A percentile compares a stretch with the other conserved stretches of the same genome.
Conservation (phyloP, 1,284 basidiomycete genomes). For the Laetiporus sulphureus region DNA sequence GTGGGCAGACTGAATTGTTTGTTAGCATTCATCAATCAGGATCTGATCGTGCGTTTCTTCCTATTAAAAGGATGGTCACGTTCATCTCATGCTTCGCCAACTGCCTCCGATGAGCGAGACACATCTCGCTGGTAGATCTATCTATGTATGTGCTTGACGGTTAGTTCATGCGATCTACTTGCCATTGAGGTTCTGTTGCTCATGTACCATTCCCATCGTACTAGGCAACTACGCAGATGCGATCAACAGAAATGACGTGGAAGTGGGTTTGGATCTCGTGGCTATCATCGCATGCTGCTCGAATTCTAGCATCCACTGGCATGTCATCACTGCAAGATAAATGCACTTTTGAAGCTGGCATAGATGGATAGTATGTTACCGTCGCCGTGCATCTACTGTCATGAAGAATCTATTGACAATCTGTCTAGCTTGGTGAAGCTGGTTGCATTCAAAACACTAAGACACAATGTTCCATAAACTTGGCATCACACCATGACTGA, state of each 20-base stretch:
- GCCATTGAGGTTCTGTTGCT: conserved; percentile 1
- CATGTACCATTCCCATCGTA: conserved; percentile 42
- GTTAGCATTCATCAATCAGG: too few species aligned
- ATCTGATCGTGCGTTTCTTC: too few species aligned
- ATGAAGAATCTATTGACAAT: conserved; percentile 6
- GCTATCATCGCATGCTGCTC: conserved; percentile 37
- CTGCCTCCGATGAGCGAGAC: conserved; percentile 48
- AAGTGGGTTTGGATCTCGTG: conserved; percentile 18
- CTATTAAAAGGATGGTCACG: conserved; percentile 79
- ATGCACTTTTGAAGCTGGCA: conserved; percentile 87
- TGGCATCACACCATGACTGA: conserved; percentile 48
- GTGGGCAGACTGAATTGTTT: too few species aligned
- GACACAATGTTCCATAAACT: conserved; percentile 80
- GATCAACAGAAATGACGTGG: conserved; percentile 64
- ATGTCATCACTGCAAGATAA: conserved; percentile 92
- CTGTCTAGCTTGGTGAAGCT: conserved; percentile 77
- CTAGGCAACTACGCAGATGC: conserved; percentile 82
- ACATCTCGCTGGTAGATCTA: conserved; percentile 82
- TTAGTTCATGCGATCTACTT: conserved; percentile 23
- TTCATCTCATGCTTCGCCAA: conserved; percentile 82
- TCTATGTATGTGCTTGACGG: conserved; percentile 93
- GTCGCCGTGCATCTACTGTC: background rate
- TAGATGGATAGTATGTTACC: conserved; percentile 91
- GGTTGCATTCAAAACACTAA: conserved; percentile 84
- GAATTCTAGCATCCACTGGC: conserved; percentile 89